phyloP scores from a whole-genome alignment of 2,329 filamentous ascomycete genomes.

The Massarina eburnea region DNA sequence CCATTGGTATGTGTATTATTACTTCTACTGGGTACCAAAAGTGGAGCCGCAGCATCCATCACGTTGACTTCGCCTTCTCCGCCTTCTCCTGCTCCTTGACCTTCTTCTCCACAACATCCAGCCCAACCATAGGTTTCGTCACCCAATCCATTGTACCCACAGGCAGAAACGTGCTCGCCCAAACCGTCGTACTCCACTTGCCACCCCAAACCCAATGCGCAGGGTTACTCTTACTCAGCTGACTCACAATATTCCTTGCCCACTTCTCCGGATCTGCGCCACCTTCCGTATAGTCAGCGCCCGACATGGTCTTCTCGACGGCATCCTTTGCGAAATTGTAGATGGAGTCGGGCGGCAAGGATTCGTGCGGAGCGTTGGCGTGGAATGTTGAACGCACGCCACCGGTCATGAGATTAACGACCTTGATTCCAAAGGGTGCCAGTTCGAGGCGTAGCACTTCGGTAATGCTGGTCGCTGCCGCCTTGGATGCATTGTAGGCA shows the following conservation, averaged over 20 bases:
- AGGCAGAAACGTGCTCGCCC: no score
- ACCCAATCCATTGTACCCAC: no score
- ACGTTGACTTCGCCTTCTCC: no score
- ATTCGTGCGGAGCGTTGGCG: no score
- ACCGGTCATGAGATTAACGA: slow-evolving; percentile 57
- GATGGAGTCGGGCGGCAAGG: not conserved
- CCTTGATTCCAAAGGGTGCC: slow-evolving; percentile 51
- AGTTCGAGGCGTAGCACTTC: slow-evolving; percentile 62
- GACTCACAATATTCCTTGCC: not conserved
- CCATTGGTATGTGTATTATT: no score
- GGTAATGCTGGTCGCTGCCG: slow-evolving; percentile 59
- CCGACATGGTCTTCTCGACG: not conserved
- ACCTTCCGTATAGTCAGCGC: not conserved
- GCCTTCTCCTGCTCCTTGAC: no score
- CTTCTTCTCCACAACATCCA: no score
- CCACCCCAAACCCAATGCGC: no score
- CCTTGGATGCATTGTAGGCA: slow-evolving; percentile 62
- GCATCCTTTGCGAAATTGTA: not conserved
- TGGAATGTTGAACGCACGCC: slow-evolving; percentile 56
- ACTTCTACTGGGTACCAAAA: no score
- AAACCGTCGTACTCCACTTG: no score
- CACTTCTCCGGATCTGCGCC: not conserved
- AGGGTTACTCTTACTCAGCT: not conserved
- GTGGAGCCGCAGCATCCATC: no score
- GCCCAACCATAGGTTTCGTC: no score